Conservation (phyloP, 1,139 yeast genomes). For the Sugiyamaella japonica region DNA sequence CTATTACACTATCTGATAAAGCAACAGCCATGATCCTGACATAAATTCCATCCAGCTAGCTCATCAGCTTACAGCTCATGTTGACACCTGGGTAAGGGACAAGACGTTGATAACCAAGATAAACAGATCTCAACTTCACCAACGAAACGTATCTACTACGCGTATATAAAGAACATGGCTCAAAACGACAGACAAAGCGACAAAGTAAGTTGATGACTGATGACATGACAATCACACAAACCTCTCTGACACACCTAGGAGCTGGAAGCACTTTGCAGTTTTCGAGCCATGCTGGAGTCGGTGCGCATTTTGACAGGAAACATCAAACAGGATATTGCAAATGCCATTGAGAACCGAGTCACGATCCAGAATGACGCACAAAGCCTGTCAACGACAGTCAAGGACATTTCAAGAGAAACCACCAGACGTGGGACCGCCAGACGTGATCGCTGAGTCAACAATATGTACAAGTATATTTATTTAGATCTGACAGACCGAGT, state of each 20-base stretch:
- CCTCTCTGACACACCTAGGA: conserved; percentile 3
- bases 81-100: too few relatives aligned
- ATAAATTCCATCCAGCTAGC: too few relatives aligned
- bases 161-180: not conserved
- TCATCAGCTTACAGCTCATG: too few relatives aligned
- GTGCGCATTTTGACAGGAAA: conserved; percentile 29
- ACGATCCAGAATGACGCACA: conserved; percentile 21
- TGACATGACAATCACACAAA: too few relatives aligned
- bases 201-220: too few relatives aligned
- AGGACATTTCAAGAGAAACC: conserved; percentile 7
- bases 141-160: too few relatives aligned
- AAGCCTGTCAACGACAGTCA: conserved; percentile 2
- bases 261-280: conserved; percentile 20
- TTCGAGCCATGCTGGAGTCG: conserved; percentile 31
- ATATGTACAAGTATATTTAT: not conserved
- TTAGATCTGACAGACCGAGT: conserved; percentile 30
- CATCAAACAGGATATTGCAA: conserved; percentile 34
- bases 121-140: too few relatives aligned
- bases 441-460: not conserved
- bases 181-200: not conserved
- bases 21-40: too few relatives aligned
- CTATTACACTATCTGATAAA: too few relatives aligned
- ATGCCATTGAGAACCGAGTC: conserved; percentile 28
- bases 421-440: not conserved
- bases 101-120: too few relatives aligned